Percentiles rank a stretch among this genome's conserved stretches.
Conservation (phyloP, 2,329 filamentous ascomycete species). For the Colletotrichum sublineola region DNA sequence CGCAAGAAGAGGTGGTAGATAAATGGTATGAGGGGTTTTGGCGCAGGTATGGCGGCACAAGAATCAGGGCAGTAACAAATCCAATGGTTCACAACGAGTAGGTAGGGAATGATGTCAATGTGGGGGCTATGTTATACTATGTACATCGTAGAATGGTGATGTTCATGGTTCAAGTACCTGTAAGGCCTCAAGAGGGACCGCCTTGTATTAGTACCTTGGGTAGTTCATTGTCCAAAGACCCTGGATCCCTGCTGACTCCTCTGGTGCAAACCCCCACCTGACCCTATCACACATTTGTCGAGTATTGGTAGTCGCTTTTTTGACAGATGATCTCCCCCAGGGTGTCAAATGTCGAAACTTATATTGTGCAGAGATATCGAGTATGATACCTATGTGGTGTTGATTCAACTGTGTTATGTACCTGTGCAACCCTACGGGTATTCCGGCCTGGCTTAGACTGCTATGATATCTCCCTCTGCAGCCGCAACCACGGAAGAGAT, state of each 20-base stretch:
- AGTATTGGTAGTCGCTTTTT: neutral
- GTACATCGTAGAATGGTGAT: neutral
- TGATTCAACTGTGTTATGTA: too few relatives aligned
- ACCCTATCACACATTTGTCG: constrained; percentile 19
- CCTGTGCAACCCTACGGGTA: neutral
- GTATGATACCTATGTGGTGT: too few relatives aligned
- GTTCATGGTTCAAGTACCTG: too few relatives aligned
- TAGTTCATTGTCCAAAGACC: constrained; percentile 9
- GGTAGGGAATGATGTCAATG: constrained; percentile 14
- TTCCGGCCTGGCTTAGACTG: neutral
- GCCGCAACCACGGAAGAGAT: neutral
- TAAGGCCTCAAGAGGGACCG: too few relatives aligned
- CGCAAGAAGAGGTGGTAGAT: constrained; percentile 20
- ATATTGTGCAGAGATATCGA: too few relatives aligned
- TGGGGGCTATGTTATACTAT: constrained; percentile 7
- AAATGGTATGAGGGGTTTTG: neutral
- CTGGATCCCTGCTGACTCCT: constrained; percentile 30
- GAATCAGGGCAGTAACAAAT: neutral
- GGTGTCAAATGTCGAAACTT: neutral
- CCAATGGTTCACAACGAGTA: neutral
- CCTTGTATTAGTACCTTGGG: too few relatives aligned
- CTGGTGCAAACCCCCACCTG: constrained; percentile 23
- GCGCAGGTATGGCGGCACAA: neutral
- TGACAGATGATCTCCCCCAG: constrained; percentile 20
- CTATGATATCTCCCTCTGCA: neutral